Evolutionary conservation across 352 stramenopile genomes (phyloP).

Genomic region (Globisporangium splendens): DNA sequence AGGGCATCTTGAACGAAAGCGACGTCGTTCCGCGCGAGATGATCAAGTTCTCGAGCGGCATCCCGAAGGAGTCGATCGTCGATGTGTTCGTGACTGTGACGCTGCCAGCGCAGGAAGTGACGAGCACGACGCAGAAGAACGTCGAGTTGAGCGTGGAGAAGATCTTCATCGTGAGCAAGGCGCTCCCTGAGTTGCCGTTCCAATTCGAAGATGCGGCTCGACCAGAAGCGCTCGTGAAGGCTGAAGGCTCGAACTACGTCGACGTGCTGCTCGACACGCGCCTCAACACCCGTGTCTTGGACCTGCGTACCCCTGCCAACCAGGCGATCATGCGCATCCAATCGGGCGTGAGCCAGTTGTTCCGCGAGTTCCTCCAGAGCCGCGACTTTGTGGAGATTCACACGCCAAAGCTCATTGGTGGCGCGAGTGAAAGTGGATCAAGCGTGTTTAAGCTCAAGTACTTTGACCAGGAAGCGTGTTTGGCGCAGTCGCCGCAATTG

Average conservation of each 20-base stretch:
- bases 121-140: conserved; percentile 92
- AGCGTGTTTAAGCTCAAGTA: conserved; percentile 99
- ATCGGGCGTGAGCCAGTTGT: conserved; percentile 94
- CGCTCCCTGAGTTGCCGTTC: conserved; percentile 87
- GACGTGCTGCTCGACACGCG: conserved; percentile 90
- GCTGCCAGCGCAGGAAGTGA: conserved; percentile 85
- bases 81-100: conserved; percentile 94
- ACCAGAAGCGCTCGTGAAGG: conserved; percentile 83
- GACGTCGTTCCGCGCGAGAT: conserved; percentile 92
- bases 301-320: conserved; percentile 98
- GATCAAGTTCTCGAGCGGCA: conserved; percentile 94
- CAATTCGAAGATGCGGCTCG: conserved; percentile 95
- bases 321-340: conserved; percentile 98
- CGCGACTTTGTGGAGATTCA: conserved; percentile 99
- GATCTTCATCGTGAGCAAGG: conserved; percentile 95
- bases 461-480: conserved; percentile 96
- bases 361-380: conserved; percentile 95
- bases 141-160: conserved; percentile 94
- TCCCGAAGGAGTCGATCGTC: conserved; percentile 96
- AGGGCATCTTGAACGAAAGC: conserved; percentile 88
- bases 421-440: conserved; percentile 95
- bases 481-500: conserved; percentile 97
- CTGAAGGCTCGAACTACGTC: conserved; percentile 81
- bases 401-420: conserved; percentile 97
- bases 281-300: conserved; percentile 95